A percentile compares a stretch with the other conserved stretches of the same genome.
phyloP scores from a whole-genome alignment of 2,329 filamentous ascomycete genomes.

The Penicillium sp. region DNA sequence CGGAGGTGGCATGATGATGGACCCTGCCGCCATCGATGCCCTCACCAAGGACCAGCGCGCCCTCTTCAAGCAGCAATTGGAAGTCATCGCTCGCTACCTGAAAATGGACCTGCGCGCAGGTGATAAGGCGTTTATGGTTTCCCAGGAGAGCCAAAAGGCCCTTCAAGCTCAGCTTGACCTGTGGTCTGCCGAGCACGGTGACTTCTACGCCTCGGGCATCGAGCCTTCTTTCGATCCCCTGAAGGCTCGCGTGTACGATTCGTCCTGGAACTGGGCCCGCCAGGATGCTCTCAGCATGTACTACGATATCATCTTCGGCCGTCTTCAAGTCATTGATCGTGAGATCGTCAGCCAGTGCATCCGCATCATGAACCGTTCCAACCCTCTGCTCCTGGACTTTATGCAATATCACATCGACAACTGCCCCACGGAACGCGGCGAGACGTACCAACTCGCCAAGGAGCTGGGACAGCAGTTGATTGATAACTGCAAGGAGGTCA shows the following conservation, averaged over 20 bases:
- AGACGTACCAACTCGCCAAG: conserved; percentile 97
- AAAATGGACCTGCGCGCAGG: conserved; percentile 97
- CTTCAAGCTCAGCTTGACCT: conserved; percentile 90
- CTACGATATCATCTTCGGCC: conserved; percentile 97
- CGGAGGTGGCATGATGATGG: conserved; percentile 95
- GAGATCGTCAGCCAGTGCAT: conserved; percentile 99
- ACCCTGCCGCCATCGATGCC: conserved; percentile 91
- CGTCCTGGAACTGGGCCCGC: conserved; percentile 98
- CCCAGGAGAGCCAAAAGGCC: conserved; percentile 77
- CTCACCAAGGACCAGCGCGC: conserved; percentile 94
- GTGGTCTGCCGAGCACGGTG: conserved; percentile 92
- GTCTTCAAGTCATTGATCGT: conserved; percentile 85
- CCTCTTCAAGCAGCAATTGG: conserved; percentile 96
- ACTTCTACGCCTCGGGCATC: conserved; percentile 91
- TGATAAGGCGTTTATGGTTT: conserved; percentile 83
- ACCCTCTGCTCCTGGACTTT: conserved; percentile 90
- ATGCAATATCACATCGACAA: conserved; percentile 99
- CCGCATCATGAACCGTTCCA: conserved; percentile 98
- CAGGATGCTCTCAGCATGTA: conserved; percentile 98
- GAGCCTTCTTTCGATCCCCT: conserved; percentile 88
- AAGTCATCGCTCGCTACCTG: conserved; percentile 88
- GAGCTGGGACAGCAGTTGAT: conserved; percentile 88
- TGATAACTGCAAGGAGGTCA: conserved; percentile 92
- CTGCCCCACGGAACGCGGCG: conserved; percentile 90
- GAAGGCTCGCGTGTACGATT: conserved; percentile 95